These are phyloP conservation scores for Aspergillus fumigatiaffinis DNA, from an alignment of 2,329 filamentous ascomycete genomes.

Conservation along the genomic window DNA sequence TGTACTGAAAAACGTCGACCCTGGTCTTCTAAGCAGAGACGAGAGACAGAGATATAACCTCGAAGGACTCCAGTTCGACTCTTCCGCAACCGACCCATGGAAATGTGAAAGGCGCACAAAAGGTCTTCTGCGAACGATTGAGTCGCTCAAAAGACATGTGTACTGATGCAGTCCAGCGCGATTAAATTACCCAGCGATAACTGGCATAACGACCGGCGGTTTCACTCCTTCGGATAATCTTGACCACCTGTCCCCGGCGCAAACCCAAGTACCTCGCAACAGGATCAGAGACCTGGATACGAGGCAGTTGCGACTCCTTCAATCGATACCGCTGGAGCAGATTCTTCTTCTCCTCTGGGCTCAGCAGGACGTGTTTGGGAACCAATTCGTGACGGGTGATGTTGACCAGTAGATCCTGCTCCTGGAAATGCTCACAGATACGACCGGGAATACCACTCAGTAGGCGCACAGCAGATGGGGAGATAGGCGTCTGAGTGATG, in stretches of 20 bases:
- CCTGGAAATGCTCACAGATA: conserved; percentile 89
- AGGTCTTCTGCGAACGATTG: not conserved
- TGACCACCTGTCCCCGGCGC: conserved; percentile 89
- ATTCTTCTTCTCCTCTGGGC: conserved; percentile 80
- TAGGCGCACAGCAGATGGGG: conserved; percentile 80
- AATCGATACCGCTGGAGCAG: conserved; percentile 85
- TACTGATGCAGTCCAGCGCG: not conserved
- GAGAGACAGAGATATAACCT: not conserved
- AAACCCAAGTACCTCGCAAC: conserved; percentile 89
- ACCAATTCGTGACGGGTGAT: conserved; percentile 98
- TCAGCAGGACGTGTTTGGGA: conserved; percentile 86
- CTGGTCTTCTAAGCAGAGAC: not conserved
- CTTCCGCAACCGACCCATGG: not conserved
- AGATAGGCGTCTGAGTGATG: conserved; percentile 77
- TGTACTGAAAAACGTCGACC: not conserved
- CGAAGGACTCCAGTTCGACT: not conserved
- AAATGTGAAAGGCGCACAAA: not conserved
- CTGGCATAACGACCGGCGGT: conserved; percentile 95
- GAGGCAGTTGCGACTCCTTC: conserved; percentile 94
- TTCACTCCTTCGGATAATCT: conserved; percentile 94
- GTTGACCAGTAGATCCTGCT: conserved; percentile 94
- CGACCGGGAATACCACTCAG: conserved; percentile 73
- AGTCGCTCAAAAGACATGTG: not conserved
- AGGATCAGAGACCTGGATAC: conserved; percentile 87
- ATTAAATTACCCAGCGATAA: conserved; percentile 67